Evolutionary conservation across 2,329 filamentous ascomycete species (phyloP).

Genomic region (Didymella lethalis): DNA sequence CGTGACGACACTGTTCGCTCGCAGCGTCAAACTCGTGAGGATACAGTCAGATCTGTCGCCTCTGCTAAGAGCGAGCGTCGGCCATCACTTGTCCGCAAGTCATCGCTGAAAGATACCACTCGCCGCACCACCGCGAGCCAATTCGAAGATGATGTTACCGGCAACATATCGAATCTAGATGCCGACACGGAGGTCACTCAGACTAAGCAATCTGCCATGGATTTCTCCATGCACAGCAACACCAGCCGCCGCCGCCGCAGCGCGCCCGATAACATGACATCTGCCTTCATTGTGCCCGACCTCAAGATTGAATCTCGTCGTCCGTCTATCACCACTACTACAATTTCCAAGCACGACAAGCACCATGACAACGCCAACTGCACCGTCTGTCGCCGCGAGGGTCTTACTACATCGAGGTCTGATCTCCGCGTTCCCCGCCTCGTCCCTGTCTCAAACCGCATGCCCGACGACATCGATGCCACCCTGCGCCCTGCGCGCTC

Average conservation of each 20-base stretch:
- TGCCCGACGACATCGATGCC: conserved; percentile 63
- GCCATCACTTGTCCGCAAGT: conserved; percentile 59
- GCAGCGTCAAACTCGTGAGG: conserved; percentile 50
- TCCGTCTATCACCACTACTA: conserved; percentile 31
- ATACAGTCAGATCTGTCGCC: conserved; percentile 50
- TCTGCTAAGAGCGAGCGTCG: conserved; percentile 51
- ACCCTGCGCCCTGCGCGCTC: conserved; percentile 69
- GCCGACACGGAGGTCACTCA: conserved; percentile 39
- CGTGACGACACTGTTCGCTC: conserved; percentile 52
- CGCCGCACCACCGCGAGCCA: conserved; percentile 41
- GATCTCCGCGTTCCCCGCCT: conserved; percentile 57
- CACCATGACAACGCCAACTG: conserved; percentile 63
- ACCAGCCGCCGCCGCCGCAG: conserved; percentile 60
- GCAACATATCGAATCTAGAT: conserved; percentile 41
- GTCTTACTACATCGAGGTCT: conserved; percentile 39
- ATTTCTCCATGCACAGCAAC: conserved; percentile 57
- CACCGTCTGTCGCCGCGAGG: conserved; percentile 62
- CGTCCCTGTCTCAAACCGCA: conserved; percentile 60
- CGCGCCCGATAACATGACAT: conserved; percentile 65
- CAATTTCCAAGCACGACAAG: conserved; percentile 43
- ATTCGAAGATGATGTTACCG: conserved; percentile 48
- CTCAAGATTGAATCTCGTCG: conserved; percentile 60
- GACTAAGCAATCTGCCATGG: conserved; percentile 39
- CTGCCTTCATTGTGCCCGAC: conserved; percentile 70
- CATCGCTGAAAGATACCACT: conserved; percentile 62